Percentiles rank a stretch among this genome's conserved stretches.
phyloP scores from a whole-genome alignment of 139 green algal genomes.

The Picochlorum sp. region DNA sequence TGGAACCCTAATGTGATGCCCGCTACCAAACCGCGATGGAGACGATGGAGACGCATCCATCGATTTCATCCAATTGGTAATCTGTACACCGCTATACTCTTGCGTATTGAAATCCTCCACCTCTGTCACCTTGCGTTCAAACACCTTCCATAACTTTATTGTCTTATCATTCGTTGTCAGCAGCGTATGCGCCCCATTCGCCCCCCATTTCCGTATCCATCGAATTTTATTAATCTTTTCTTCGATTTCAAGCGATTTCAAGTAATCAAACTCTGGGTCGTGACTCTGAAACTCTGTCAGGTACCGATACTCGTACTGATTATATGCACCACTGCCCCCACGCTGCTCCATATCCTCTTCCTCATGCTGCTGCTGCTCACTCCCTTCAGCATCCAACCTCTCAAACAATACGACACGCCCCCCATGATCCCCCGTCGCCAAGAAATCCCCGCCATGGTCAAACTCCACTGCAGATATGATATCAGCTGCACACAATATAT shows the following conservation, averaged over 20 bases:
- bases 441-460: conserved; percentile 76
- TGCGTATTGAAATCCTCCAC: conserved; percentile 78
- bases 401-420: conserved; percentile 97
- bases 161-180: conserved; percentile 97
- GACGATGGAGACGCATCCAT: not conserved
- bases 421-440: conserved; percentile 93
- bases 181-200: not conserved
- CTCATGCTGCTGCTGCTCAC: not conserved
- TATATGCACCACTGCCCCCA: conserved; percentile 13
- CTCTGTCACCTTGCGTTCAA: conserved; percentile 72
- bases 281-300: conserved; percentile 98
- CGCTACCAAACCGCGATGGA: not conserved
- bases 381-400: conserved; percentile 21
- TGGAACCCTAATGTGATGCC: conserved; percentile 29
- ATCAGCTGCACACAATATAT: conserved; percentile 65
- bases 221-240: conserved; percentile 99
- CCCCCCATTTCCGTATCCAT: conserved; percentile 55
- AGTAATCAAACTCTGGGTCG: conserved; percentile 98
- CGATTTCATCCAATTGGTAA: not conserved
- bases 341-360: conserved; percentile 16
- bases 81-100: no score
- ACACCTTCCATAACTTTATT: conserved; percentile 98
- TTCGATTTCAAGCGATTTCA: conserved; percentile 98
- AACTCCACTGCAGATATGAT: conserved; percentile 99
- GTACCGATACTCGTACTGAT: conserved; percentile 82